Evolutionary conservation across 345 rosid genomes (phyloP), one percentile per base, ranked within the genome.

Genomic region (Acer yangbiense): DNA sequence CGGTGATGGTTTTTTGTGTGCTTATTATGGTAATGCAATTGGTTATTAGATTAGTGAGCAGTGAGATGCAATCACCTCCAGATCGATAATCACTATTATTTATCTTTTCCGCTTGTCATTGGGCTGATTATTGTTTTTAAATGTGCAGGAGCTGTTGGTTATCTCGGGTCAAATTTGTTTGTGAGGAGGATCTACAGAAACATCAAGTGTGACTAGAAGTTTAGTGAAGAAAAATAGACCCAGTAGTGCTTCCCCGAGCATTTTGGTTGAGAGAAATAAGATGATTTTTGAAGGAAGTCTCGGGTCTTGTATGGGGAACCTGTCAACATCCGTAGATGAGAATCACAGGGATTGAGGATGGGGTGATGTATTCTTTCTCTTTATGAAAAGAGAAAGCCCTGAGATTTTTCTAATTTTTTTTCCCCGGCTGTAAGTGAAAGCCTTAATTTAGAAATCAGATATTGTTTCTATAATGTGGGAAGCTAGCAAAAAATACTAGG

Each of bases 121-220:
- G 58, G 68, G 41, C 32, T 61, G 21, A 60, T 58, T 39, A 7
- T 4, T 4, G 14, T 11, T 5, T 55, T 60, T 32, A 29, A n/a
- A 61, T 55, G 61, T 81, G 83, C 90, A 94, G 98, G 98, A 73
- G 98, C 98, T 76, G 97, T 94, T 65, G 98, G 98, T 52, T 90
- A 88, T 74, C 82, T 94, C n/a, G 98, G 98, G 46, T 94, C 98
- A 13, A 91, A 94, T 82, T 85, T 92, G 89, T 94, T 94, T 66
- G 97, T 94, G 82, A 88, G 98, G 86, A 91, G 97, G 86, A 94
- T 94, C 87, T 94, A 94, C 89, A 94, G 95, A 80, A 94, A 94
- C 92, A 94, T 94, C 88, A 94, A 94, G 83, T 94, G 98, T 78
- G 98, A 94, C 84, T 94, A 90, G 86, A 79, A 64, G 46, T 8